phyloP scores from a whole-genome alignment of 2,329 filamentous ascomycete species.

The Ophiostoma quercus region DNA sequence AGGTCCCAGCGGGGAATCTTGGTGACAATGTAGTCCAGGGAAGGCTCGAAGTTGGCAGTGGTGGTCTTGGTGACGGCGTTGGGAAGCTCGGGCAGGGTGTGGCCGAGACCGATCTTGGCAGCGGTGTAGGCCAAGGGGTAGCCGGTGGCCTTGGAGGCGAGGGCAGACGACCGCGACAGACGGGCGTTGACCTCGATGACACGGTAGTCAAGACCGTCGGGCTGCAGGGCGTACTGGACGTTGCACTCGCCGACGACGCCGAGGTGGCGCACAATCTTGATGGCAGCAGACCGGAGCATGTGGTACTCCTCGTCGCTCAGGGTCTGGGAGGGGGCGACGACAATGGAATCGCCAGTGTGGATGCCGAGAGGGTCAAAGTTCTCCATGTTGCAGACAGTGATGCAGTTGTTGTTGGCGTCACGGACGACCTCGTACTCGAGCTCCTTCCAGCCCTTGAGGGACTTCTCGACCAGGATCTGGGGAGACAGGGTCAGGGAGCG shows the following conservation, averaged over 20 bases:
- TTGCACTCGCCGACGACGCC: slow-evolving; percentile 98
- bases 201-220: slow-evolving; percentile 92
- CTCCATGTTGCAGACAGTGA: slow-evolving; percentile 99
- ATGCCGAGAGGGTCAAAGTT: slow-evolving; percentile 98
- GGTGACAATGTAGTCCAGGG: slow-evolving; percentile 93
- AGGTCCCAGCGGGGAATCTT: slow-evolving; percentile 99
- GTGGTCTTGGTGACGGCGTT: slow-evolving; percentile 99
- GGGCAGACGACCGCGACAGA: slow-evolving; percentile 87
- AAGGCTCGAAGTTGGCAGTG: slow-evolving; percentile 97
- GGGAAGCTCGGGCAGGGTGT: slow-evolving; percentile 89
- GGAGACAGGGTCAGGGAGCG: slow-evolving; percentile 91
- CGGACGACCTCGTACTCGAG: slow-evolving; percentile 98
- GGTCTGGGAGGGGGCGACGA: slow-evolving; percentile 94
- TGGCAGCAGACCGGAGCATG: slow-evolving; percentile 94
- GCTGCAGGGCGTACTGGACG: slow-evolving; percentile 96
- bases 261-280: slow-evolving; percentile 94
- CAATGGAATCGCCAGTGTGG: slow-evolving; percentile 96
- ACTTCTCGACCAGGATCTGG: slow-evolving; percentile 92
- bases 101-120: slow-evolving; percentile 94
- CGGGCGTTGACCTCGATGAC: slow-evolving; percentile 99
- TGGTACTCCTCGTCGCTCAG: slow-evolving; percentile 98
- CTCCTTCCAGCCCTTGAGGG: slow-evolving; percentile 99
- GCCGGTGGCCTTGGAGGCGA: slow-evolving; percentile 94
- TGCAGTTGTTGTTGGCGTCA: slow-evolving; percentile 94
- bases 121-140: slow-evolving; percentile 96